Evolutionary conservation across 129 eudicot genomes (phyloP).

Genomic region (Mikania micrantha): DNA sequence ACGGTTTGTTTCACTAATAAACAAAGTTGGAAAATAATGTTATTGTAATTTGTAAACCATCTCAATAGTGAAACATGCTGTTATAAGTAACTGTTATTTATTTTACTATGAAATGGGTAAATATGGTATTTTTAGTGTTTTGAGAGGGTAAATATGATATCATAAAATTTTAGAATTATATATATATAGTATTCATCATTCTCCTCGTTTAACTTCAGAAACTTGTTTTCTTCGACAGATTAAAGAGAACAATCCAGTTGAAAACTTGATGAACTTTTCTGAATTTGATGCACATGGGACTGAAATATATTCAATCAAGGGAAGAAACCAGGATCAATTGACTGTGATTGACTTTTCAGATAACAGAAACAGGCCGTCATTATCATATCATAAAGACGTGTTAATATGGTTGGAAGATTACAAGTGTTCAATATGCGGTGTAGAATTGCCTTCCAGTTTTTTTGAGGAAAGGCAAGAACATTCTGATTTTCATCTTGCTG

Average conservation of each 20-base stretch:
- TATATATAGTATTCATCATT: background rate
- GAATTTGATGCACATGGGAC: slow-evolving; percentile 17
- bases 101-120: background rate
- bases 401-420: slow-evolving; percentile 72
- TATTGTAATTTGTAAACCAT: background rate
- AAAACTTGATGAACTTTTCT: background rate
- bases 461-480: slow-evolving; percentile 92
- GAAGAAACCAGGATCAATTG: slow-evolving; percentile 17
- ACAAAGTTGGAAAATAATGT: background rate
- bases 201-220: background rate
- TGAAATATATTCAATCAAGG: slow-evolving; percentile 3
- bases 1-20: background rate
- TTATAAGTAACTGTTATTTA: background rate
- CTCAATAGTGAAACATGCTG: background rate
- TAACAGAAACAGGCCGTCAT: slow-evolving; percentile 43
- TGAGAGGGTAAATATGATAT: background rate
- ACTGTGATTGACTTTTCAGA: slow-evolving; percentile 8
- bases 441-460: slow-evolving; percentile 78
- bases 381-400: slow-evolving; percentile 28
- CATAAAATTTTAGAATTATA: background rate
- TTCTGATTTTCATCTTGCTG: slow-evolving; percentile 85
- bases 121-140: background rate
- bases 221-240: slow-evolving; percentile 21
- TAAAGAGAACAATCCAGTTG: slow-evolving; percentile 7
- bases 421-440: slow-evolving; percentile 78